A percentile compares a stretch with the other conserved stretches of the same genome.
These are phyloP conservation scores for Hyaloperonospora arabidopsidis DNA, from an alignment of 352 stramenopile species.

Conservation along the genomic window DNA sequence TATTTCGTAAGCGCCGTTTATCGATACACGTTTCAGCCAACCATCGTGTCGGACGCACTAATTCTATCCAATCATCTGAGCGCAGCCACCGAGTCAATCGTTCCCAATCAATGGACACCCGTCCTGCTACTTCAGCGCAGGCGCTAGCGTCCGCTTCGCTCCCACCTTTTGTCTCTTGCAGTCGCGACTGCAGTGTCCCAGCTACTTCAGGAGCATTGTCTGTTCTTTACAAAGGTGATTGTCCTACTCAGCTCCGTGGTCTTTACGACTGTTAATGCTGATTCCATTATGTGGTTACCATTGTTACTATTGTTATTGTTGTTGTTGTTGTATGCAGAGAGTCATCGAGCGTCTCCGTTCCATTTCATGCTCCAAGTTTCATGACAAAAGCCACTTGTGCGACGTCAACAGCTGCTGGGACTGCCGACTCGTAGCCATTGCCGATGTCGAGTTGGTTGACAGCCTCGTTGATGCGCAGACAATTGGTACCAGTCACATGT, in stretches of 20 bases:
- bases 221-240: slow-evolving; percentile 28
- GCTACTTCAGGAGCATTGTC: slow-evolving; percentile 16
- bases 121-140: neutral
- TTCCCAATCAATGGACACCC: slow-evolving; percentile 14
- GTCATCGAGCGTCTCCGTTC: slow-evolving; percentile 15
- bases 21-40: slow-evolving; percentile 19
- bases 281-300: too few species aligned
- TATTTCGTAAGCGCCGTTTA: neutral
- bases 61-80: slow-evolving; percentile 6
- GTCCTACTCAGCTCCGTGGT: too few species aligned
- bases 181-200: slow-evolving; percentile 11
- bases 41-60: slow-evolving; percentile 4
- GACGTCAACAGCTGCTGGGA: slow-evolving; percentile 9
- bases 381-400: slow-evolving; percentile 3
- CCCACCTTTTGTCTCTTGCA: slow-evolving; percentile 6
- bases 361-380: slow-evolving; percentile 5
- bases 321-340: slow-evolving; percentile 11
- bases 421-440: slow-evolving; percentile 9
- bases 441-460: slow-evolving; percentile 18
- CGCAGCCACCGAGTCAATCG: neutral
- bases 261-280: too few species aligned
- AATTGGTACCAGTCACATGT: slow-evolving; percentile 15
- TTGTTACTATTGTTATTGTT: too few species aligned
- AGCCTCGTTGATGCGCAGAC: slow-evolving; percentile 23
- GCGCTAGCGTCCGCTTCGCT: neutral